A percentile compares a stretch with the other conserved stretches of the same genome.
These are phyloP conservation scores for Geotrichum fermentans DNA, from an alignment of 1,139 yeast genomes.

Conservation along the genomic window DNA sequence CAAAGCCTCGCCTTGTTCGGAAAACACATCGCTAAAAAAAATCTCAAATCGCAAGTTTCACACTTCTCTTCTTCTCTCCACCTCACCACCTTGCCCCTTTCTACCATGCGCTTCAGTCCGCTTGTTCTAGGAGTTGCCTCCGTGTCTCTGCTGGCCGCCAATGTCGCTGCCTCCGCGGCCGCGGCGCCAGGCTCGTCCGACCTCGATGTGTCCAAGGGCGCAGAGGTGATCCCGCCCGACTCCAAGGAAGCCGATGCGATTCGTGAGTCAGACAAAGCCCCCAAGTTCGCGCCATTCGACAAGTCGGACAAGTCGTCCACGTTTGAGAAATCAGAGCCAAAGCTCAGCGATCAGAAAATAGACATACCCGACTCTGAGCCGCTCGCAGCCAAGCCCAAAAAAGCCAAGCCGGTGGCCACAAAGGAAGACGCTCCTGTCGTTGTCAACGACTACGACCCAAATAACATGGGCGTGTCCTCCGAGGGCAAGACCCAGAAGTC, in stretches of 20 bases:
- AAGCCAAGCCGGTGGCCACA: slow-evolving; percentile 26
- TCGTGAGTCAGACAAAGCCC: slow-evolving; percentile 33
- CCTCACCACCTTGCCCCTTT: neutral
- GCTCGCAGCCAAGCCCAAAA: slow-evolving; percentile 27
- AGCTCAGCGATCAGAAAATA: slow-evolving; percentile 28
- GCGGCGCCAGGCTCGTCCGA: slow-evolving; percentile 22
- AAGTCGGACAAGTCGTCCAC: slow-evolving; percentile 33
- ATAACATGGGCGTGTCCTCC: slow-evolving; percentile 35
- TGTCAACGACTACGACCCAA: slow-evolving; percentile 40
- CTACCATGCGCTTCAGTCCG: slow-evolving; percentile 20
- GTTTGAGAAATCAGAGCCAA: slow-evolving; percentile 35
- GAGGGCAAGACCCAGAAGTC: slow-evolving; percentile 23
- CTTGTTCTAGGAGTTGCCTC: slow-evolving; percentile 16
- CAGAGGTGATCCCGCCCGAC: slow-evolving; percentile 34
- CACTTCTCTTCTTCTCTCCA: neutral
- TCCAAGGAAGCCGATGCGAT: slow-evolving; percentile 33
- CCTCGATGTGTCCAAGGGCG: slow-evolving; percentile 31
- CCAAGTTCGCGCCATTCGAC: slow-evolving; percentile 39
- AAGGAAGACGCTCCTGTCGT: slow-evolving; percentile 35
- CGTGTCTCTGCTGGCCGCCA: slow-evolving; percentile 3
- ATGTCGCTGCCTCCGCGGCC: slow-evolving; percentile 4
- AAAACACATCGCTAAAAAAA: neutral
- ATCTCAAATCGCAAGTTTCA: neutral
- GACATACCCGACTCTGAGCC: slow-evolving; percentile 30
- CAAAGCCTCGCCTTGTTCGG: neutral